These are phyloP conservation scores for Fusarium secorum DNA, from an alignment of 2,329 filamentous ascomycete species.

Conservation along the genomic window DNA sequence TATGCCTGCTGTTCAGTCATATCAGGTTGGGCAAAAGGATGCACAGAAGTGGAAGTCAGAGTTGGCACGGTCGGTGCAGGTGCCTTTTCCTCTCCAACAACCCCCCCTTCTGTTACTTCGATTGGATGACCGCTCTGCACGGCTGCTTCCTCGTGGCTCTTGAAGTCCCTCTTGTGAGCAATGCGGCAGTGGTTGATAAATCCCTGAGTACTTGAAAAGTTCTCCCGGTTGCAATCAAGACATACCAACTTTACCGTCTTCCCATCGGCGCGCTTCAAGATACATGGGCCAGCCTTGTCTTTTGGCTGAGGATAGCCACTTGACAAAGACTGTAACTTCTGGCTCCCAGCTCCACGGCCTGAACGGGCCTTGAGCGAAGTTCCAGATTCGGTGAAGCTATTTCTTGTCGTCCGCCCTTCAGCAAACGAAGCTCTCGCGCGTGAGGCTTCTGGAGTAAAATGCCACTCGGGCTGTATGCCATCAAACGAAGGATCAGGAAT, in stretches of 20 bases:
- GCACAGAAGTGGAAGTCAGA: slow-evolving; percentile 40
- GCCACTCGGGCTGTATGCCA: slow-evolving; percentile 62
- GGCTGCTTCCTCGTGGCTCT: slow-evolving; percentile 94
- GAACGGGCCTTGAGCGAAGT: slow-evolving; percentile 60
- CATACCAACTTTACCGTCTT: slow-evolving; percentile 90
- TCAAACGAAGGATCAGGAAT: slow-evolving; percentile 90
- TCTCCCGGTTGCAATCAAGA: slow-evolving; percentile 83
- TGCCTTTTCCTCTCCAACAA: slow-evolving; percentile 40
- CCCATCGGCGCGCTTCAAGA: slow-evolving; percentile 86
- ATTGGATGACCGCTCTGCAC: slow-evolving; percentile 85
- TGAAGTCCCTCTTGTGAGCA: slow-evolving; percentile 90
- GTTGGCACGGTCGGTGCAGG: slow-evolving; percentile 13
- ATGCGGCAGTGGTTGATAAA: slow-evolving; percentile 99
- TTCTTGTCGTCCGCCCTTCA: slow-evolving; percentile 82
- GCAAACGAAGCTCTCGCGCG: slow-evolving; percentile 55
- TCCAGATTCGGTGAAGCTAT: slow-evolving; percentile 62
- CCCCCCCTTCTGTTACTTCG: slow-evolving; percentile 54
- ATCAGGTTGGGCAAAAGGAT: slow-evolving; percentile 53
- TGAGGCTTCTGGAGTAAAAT: slow-evolving; percentile 51
- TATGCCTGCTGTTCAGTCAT: slow-evolving; percentile 62
- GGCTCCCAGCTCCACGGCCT: slow-evolving; percentile 59
- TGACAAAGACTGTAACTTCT: slow-evolving; percentile 74
- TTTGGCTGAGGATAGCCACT: slow-evolving; percentile 77
- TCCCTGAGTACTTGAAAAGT: slow-evolving; percentile 97
- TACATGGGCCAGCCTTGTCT: slow-evolving; percentile 82